Conservation (phyloP, 352 stramenopile species). For the Globisporangium spinosum region DNA sequence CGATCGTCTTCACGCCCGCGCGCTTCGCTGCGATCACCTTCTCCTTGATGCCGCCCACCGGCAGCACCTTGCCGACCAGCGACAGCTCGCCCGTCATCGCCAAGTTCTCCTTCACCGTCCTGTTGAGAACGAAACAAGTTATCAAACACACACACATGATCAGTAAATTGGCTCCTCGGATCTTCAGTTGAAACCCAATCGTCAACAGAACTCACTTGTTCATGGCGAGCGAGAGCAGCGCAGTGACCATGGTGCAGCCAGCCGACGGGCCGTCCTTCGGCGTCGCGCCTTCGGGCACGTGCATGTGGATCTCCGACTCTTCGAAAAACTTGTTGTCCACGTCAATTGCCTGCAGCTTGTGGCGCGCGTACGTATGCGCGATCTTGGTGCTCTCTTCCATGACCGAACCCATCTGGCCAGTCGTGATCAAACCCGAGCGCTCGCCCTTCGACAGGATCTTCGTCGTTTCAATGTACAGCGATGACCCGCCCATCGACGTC, state of each 20-base stretch:
- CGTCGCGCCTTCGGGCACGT: conserved; percentile 98
- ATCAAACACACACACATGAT: neutral
- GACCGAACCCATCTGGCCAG: conserved; percentile 96
- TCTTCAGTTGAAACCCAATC: neutral
- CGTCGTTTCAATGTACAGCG: conserved; percentile 98
- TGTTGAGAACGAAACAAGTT: conserved; percentile 19
- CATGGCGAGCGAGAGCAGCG: conserved; percentile 94
- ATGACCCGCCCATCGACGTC: conserved; percentile 97
- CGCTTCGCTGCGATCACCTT: conserved; percentile 98
- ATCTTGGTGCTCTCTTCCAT: conserved; percentile 99
- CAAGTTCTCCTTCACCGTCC: conserved; percentile 92
- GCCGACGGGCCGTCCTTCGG: conserved; percentile 98
- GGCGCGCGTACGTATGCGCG: conserved; percentile 91
- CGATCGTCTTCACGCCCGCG: conserved; percentile 92
- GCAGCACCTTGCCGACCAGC: conserved; percentile 97
- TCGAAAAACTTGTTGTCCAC: conserved; percentile 94
- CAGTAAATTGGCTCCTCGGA: neutral
- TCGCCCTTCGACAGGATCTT: conserved; percentile 67
- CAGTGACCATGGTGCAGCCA: conserved; percentile 97
- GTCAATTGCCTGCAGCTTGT: conserved; percentile 66
- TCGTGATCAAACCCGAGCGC: conserved; percentile 71
- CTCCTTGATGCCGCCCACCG: conserved; percentile 99
- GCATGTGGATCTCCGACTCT: conserved; percentile 94
- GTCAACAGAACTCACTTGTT: conserved; percentile 65
- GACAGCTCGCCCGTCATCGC: conserved; percentile 98